Base-by-base conservation (phyloP, 2,329 filamentous ascomycete species). In the Chaetomium sp. region DNA sequence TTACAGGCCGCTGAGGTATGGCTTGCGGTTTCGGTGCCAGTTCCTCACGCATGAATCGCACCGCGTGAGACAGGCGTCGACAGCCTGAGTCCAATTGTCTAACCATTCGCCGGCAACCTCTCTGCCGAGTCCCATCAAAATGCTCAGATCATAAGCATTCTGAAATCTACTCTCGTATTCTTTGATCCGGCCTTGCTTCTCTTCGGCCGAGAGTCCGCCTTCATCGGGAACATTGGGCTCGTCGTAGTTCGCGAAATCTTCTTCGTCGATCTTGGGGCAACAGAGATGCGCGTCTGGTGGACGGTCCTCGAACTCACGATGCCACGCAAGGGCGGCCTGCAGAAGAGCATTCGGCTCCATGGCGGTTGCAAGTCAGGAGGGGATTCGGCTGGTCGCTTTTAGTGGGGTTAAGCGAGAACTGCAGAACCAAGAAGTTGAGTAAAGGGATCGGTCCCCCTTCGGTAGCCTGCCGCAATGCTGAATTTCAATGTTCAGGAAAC, bases 41-140 rank as follows among this genome's bases (percentile, higher is more conserved):
- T 88, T 88, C 67, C 87, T 82, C 59, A 91, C 88, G 73, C 90
- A 93, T 59, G 85, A 81, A 60, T 91, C 85, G 75, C 90, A 93
- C 64, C 78, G 81, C 64, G 81, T 84, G 27, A 93, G 80, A 47
- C 84, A 83, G 12, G 78, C 74, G 67, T 89, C 85, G 23, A 90
- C 79, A 23, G 83, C 81, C 5, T 76, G 72, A 60, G 80, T 82
- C 71, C 91, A 90, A 68, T 85, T 83, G 16, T 82, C 78, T 50
- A 88, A 80, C 77, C 89, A 84, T 80, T 31, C 19, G 81, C 78
- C 57, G 87, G 80, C 77, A 87, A 83, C 65, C 82, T 80, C 31
- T 85, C 84, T 3, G 85, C 84, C 84, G 67, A 91, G 86, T 21
- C 88, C 90, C 62, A 92, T 81, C 16, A 93, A 84, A 50, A 90